Evolutionary conservation across 2,329 filamentous ascomycete species (phyloP).

Genomic region (Nothomitra cinnamomea): DNA sequence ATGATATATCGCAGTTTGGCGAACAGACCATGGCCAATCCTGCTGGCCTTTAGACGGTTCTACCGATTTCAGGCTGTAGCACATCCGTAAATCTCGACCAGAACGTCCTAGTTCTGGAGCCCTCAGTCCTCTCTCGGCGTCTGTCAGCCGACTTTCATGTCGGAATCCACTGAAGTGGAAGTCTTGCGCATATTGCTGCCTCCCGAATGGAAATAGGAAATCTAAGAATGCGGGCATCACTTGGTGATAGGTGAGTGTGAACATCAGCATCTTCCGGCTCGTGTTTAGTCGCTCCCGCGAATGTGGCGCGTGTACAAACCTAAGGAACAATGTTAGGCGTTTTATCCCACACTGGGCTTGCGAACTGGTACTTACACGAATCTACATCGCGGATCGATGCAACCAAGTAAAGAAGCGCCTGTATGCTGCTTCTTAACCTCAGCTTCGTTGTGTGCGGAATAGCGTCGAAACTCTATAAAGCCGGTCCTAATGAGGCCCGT

Average conservation of each 20-base stretch:
- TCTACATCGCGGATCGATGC: conserved; percentile 12
- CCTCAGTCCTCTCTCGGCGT: conserved; percentile 4
- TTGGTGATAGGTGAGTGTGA: conserved; percentile 18
- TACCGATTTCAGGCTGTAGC: conserved; percentile 25
- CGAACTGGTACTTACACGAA: conserved; percentile 11
- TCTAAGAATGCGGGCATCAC: conserved; percentile 21
- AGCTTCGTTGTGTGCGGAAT: background rate
- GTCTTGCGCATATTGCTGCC: conserved; percentile 17
- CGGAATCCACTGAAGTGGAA: conserved; percentile 23
- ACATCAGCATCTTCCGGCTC: conserved; percentile 11
- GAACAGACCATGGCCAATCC: conserved; percentile 20
- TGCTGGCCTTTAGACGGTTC: conserved; percentile 12
- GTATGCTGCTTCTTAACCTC: conserved; percentile 3
- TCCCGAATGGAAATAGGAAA: conserved; percentile 23
- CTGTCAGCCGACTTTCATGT: conserved; percentile 14
- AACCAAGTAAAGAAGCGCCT: conserved; percentile 3
- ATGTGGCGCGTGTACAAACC: conserved; percentile 13
- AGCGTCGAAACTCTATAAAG: background rate
- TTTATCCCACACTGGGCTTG: background rate
- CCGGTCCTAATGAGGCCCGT: background rate
- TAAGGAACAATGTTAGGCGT: conserved; percentile 2
- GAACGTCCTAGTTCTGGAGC: conserved; percentile 20
- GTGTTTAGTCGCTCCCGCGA: conserved; percentile 11
- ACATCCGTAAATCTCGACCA: conserved; percentile 20
- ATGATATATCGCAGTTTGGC: conserved; percentile 23